Conservation (phyloP, 306 rosid genomes). For the Vigna unguiculata region DNA sequence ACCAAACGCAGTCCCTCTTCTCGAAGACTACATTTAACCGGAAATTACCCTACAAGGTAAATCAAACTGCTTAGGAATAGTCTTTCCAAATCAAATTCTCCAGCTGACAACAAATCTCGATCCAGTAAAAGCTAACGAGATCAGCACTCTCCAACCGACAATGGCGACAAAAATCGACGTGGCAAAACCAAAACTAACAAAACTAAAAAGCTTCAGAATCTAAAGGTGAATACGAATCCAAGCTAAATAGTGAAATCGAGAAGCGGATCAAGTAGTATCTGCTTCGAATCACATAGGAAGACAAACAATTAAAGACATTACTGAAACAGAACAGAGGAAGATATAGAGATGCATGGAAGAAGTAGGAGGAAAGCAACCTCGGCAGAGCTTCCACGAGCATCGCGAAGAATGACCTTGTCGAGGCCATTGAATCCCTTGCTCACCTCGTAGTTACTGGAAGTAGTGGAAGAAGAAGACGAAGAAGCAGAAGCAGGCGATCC, state of each 20-base stretch:
- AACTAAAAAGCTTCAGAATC: not conserved
- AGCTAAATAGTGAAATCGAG: not conserved
- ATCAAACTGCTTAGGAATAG: not conserved
- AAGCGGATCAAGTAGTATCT: constrained; percentile 25
- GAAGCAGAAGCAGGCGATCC: constrained; percentile 2
- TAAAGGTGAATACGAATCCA: not conserved
- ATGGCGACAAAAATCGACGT: constrained; percentile 23
- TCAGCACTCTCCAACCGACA: constrained; percentile 30
- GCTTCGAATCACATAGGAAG: not conserved
- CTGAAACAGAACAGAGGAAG: constrained; percentile 22
- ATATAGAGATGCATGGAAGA: constrained; percentile 5
- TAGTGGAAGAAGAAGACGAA: constrained; percentile 17
- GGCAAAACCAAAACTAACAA: constrained; percentile 10
- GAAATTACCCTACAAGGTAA: not conserved
- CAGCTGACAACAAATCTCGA: not conserved
- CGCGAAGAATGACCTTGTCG: constrained; percentile 59
- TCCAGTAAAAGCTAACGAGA: constrained; percentile 8
- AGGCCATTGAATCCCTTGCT: constrained; percentile 71
- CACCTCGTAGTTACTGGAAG: constrained; percentile 49
- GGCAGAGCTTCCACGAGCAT: constrained; percentile 56
- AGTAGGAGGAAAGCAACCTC: constrained; percentile 42
- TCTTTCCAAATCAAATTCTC: not conserved
- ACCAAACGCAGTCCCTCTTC: not conserved
- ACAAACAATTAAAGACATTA: constrained; percentile 3
- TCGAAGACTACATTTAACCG: not conserved